Percentiles rank a stretch among this genome's conserved stretches.
Evolutionary conservation across 2,329 filamentous ascomycete species (phyloP).

Genomic region (Talaromyces sp.): DNA sequence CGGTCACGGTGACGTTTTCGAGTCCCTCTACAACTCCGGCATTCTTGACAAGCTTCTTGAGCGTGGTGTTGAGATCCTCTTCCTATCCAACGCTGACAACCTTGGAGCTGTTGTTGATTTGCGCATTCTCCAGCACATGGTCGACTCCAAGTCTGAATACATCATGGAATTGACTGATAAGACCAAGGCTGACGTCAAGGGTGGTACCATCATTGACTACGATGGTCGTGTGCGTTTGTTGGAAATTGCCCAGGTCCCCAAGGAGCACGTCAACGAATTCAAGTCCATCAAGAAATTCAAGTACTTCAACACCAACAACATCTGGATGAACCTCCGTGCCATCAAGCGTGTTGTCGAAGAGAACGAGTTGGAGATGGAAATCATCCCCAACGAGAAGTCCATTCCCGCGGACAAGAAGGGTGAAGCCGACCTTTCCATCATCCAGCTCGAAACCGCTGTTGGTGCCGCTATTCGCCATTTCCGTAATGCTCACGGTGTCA

Average conservation of each 20-base stretch:
- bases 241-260: constrained; percentile 98
- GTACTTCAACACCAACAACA: constrained; percentile 99
- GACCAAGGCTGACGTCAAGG: constrained; percentile 99
- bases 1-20: constrained; percentile 98
- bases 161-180: constrained; percentile 99
- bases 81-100: constrained; percentile 99
- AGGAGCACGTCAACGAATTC: constrained; percentile 99
- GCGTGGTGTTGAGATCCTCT: constrained; percentile 94
- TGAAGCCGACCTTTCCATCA: constrained; percentile 93
- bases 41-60: constrained; percentile 95
- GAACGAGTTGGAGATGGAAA: constrained; percentile 98
- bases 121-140: constrained; percentile 98
- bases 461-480: constrained; percentile 99
- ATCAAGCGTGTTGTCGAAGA: constrained; percentile 99
- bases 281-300: constrained; percentile 99
- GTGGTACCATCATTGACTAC: constrained; percentile 99
- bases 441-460: constrained; percentile 97
- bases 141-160: constrained; percentile 94
- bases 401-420: constrained; percentile 99
- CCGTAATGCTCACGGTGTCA: constrained; percentile 97
- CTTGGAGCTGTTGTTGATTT: constrained; percentile 95
- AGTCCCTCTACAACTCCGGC: constrained; percentile 98
- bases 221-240: constrained; percentile 94
- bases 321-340: constrained; percentile 97
- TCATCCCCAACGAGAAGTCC: constrained; percentile 98